phyloP scores from a whole-genome alignment of 108 stramenopile genomes.

The Cylindrotheca closterium region DNA sequence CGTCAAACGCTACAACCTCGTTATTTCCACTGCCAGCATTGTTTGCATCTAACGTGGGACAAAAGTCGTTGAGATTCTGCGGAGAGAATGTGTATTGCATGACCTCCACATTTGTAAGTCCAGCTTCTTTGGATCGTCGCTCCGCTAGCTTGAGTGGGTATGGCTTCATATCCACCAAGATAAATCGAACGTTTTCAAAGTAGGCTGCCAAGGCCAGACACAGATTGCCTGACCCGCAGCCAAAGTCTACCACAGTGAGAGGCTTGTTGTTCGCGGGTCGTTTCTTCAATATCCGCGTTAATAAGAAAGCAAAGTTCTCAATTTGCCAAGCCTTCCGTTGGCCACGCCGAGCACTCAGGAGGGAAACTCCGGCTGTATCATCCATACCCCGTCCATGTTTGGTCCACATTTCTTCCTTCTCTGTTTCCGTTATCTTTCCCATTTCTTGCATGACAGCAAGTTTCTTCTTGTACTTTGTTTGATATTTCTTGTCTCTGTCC shows the following conservation, averaged over 20 bases:
- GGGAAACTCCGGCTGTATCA: slow-evolving; percentile 1
- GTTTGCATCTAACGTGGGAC: neutral
- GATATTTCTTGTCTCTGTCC: neutral
- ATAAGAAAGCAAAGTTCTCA: slow-evolving; percentile 27
- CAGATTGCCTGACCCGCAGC: slow-evolving; percentile 37
- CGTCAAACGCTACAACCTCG: slow-evolving; percentile 33
- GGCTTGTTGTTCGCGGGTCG: neutral
- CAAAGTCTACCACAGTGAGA: slow-evolving; percentile 30
- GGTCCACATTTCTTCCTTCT: slow-evolving; percentile 18
- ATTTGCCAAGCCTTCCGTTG: slow-evolving; percentile 39
- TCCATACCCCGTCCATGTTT: slow-evolving; percentile 9
- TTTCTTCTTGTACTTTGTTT: slow-evolving; percentile 17
- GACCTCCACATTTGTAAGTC: slow-evolving; percentile 19
- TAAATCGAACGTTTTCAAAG: slow-evolving; percentile 26
- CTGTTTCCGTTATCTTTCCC: slow-evolving; percentile 22
- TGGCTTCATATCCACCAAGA: slow-evolving; percentile 30
- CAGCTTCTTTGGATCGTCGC: slow-evolving; percentile 10
- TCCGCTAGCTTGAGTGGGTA: slow-evolving; percentile 19
- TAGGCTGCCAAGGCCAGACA: slow-evolving; percentile 34
- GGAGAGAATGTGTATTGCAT: slow-evolving; percentile 27
- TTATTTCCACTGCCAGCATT: neutral
- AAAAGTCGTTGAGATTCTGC: slow-evolving; percentile 20
- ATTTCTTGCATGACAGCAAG: slow-evolving; percentile 9
- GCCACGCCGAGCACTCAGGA: slow-evolving; percentile 28
- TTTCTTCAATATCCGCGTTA: slow-evolving; percentile 6